Base-by-base conservation (phyloP, 331 rosid species). In the Quercus tomentella region DNA sequence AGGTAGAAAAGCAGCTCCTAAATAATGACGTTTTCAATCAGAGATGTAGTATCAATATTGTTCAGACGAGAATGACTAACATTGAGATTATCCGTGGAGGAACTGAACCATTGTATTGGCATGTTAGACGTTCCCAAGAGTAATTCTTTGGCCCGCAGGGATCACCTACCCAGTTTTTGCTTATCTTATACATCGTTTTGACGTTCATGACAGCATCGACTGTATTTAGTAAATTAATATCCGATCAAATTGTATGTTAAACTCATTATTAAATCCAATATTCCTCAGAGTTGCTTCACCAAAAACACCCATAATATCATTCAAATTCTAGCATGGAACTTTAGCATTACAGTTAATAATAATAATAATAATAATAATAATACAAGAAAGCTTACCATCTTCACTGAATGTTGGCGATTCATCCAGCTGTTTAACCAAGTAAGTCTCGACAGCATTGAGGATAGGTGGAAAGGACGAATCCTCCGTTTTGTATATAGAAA, bases 361-460 rank as follows among this genome's bases (percentile, higher is more conserved):
- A 41, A 41, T 72, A 60, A 41, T 41, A 41, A 41, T 72, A 60
- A n/a, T 41, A 41, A 41, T 8, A 8, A 41, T 41, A 41, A 41
- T 72, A 60, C 69, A 79, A 28, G 23, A 67, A 70, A 28, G 28
- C 89, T 52, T 87, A 91, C 97, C 93, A 77, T 93, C 97, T 71
- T 77, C 79, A 31, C 81, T 77, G 57, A 78, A 62, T 31, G 97
- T 93, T 37, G 89, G 77, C 12, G 72, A 77, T 71, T 80, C 83
- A 37, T 79, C 84, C 54, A 25, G 73, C 55, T 72, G 79, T 57
- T 77, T 77, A 9, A 83, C 86, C 65, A 76, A 74, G 82, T 77
- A 91, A 80, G 91, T 72, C 88, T 93, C 97, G 69, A 87, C 76
- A 2, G 93, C 97, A 72, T 91, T 93, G 71, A 93, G 91, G 80